Conservation (phyloP, 257 asterid genomes). For the Capsicum rhomboideum region DNA sequence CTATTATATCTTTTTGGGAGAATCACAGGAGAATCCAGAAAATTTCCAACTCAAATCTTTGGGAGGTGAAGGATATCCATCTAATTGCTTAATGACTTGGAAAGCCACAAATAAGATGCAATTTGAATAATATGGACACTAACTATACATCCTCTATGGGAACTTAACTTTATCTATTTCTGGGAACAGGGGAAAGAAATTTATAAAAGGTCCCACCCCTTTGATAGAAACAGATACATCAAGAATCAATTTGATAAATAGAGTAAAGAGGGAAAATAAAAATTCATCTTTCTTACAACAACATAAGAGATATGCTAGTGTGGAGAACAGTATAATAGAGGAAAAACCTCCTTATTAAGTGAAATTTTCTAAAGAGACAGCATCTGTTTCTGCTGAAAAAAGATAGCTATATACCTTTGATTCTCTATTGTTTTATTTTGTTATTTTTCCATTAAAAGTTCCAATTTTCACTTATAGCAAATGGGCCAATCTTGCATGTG, state of each 20-base stretch:
- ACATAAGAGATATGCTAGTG: conserved; percentile 5
- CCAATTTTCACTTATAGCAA: not conserved
- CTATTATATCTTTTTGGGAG: not conserved
- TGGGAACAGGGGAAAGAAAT: conserved; percentile 5
- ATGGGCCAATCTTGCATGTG: conserved; percentile 7
- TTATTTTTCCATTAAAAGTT: not conserved
- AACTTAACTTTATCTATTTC: conserved; percentile 12
- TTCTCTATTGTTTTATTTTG: not conserved
- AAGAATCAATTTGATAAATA: not conserved
- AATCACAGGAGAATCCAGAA: conserved; percentile 3
- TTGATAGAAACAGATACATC: conserved; percentile 13
- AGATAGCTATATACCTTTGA: not conserved
- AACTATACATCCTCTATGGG: conserved; percentile 11
- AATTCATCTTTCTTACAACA: conserved; percentile 1
- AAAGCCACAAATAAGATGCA: conserved; percentile 9
- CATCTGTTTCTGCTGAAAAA: not conserved
- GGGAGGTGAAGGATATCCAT: not conserved
- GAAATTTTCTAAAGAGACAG: not conserved
- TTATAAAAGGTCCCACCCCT: conserved; percentile 12
- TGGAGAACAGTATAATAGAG: not conserved
- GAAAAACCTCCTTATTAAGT: not conserved
- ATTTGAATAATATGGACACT: conserved; percentile 7
- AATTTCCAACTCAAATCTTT: conserved; percentile 3
- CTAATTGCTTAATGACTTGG: not conserved
- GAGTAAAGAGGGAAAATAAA: not conserved